phyloP scores from a whole-genome alignment of 208 protist genomes.

The Acanthamoeba culbertsoni region DNA sequence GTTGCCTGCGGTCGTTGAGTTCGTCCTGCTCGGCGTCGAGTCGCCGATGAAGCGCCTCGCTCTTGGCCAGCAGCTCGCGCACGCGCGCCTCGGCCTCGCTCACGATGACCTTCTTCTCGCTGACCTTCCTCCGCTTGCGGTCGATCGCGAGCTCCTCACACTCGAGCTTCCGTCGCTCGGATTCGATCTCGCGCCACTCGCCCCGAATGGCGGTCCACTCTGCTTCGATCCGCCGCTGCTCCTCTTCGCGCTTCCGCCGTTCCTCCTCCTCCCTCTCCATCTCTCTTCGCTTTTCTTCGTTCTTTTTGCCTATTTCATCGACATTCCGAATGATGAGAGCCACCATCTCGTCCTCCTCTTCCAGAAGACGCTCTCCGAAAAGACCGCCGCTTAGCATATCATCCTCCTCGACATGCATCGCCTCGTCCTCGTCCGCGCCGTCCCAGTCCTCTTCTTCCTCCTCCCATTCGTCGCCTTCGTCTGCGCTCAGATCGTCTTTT shows the following conservation, averaged over 20 bases:
- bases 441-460: background rate
- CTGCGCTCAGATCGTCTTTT: background rate
- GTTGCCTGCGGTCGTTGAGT: background rate
- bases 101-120: background rate
- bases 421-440: background rate
- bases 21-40: background rate
- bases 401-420: background rate
- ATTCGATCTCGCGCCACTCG: slow-evolving; percentile 2
- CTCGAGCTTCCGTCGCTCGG: slow-evolving; percentile 24
- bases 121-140: background rate
- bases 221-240: background rate
- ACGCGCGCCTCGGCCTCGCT: background rate
- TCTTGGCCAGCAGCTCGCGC: background rate
- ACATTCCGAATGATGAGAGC: background rate
- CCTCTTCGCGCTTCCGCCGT: background rate
- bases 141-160: background rate
- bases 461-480: background rate
- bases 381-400: background rate
- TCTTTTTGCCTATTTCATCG: slow-evolving; percentile 10
- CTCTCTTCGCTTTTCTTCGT: slow-evolving; percentile 4
- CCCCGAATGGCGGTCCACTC: background rate
- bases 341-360: slow-evolving; percentile 43
- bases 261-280: slow-evolving; percentile 25
- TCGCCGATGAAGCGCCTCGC: background rate
- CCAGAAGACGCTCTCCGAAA: background rate